These are phyloP conservation scores for Pleurotus djamor DNA, from an alignment of 768 basidiomycete genomes.

Conservation along the genomic window DNA sequence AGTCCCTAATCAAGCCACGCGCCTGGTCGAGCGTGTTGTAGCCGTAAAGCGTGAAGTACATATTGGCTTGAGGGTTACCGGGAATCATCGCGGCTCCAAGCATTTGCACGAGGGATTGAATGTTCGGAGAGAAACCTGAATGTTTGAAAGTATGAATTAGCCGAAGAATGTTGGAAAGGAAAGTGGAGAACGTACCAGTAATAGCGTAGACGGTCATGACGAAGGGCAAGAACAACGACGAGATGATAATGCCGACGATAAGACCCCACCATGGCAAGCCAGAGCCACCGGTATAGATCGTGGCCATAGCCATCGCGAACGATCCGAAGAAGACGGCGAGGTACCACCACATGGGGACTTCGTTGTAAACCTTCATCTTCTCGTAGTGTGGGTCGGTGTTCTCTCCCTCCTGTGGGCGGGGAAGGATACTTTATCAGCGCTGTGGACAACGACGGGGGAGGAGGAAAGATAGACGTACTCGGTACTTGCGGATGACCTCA, in stretches of 20 bases:
- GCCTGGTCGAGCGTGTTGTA: constrained; percentile 48
- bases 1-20: constrained; percentile 50
- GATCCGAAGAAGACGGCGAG: constrained; percentile 36
- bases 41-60: constrained; percentile 44
- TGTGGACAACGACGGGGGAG: no score
- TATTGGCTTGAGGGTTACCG: constrained; percentile 49
- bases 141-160: no score
- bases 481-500: constrained; percentile 36
- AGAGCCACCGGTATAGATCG: constrained; percentile 50
- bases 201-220: constrained; percentile 53
- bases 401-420: constrained; percentile 22
- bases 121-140: constrained; percentile 34
- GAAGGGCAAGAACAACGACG: constrained; percentile 47
- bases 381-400: constrained; percentile 50
- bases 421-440: no score
- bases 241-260: constrained; percentile 50
- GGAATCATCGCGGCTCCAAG: constrained; percentile 45
- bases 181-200: constrained; percentile 39
- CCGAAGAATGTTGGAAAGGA: no score
- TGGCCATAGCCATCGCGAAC: constrained; percentile 51
- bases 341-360: constrained; percentile 55
- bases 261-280: constrained; percentile 62
- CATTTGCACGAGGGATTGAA: constrained; percentile 33
- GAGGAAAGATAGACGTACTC: constrained; percentile 20
- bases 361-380: constrained; percentile 47